These are phyloP conservation scores for Torulaspora microellipsoides DNA, from an alignment of 805 yeast species.

Conservation along the genomic window DNA sequence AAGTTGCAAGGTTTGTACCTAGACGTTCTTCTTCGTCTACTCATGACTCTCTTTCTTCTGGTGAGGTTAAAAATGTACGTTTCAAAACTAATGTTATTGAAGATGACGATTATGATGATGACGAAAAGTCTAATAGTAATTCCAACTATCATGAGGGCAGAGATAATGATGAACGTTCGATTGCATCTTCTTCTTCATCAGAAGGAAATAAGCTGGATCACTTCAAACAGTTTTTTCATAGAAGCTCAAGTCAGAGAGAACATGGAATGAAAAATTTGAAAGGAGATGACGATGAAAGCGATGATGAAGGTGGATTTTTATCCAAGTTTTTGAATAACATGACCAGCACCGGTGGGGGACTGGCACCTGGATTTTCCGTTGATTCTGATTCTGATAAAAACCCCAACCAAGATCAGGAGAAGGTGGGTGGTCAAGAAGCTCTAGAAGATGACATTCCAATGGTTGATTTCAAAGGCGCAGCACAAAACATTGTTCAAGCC, in stretches of 20 bases:
- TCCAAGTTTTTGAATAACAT: constrained; percentile 30
- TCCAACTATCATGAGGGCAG: background rate
- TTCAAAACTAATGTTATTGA: constrained; percentile 7
- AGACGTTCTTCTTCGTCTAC: constrained; percentile 4
- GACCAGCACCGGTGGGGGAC: constrained; percentile 34
- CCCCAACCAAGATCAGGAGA: constrained; percentile 38
- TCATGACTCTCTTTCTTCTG: constrained; percentile 3
- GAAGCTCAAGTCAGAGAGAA: constrained; percentile 13
- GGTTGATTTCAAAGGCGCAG: constrained; percentile 46
- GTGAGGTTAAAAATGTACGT: constrained; percentile 11
- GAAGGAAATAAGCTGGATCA: constrained; percentile 21
- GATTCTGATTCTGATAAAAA: constrained; percentile 14
- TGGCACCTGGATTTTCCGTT: constrained; percentile 34
- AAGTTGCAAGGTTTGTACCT: constrained; percentile 9
- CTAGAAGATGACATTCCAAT: constrained; percentile 41
- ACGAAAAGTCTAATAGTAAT: constrained; percentile 11
- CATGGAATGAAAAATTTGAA: constrained; percentile 15
- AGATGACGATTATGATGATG: constrained; percentile 7
- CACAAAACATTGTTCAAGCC: constrained; percentile 47
- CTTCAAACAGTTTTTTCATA: constrained; percentile 20
- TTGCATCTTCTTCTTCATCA: constrained; percentile 11
- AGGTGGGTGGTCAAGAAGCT: constrained; percentile 24
- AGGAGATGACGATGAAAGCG: constrained; percentile 19
- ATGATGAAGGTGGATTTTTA: constrained; percentile 25
- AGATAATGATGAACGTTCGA: background rate